Base-by-base conservation (phyloP, 257 asterid species). In the Fraxinus cuspidata region DNA sequence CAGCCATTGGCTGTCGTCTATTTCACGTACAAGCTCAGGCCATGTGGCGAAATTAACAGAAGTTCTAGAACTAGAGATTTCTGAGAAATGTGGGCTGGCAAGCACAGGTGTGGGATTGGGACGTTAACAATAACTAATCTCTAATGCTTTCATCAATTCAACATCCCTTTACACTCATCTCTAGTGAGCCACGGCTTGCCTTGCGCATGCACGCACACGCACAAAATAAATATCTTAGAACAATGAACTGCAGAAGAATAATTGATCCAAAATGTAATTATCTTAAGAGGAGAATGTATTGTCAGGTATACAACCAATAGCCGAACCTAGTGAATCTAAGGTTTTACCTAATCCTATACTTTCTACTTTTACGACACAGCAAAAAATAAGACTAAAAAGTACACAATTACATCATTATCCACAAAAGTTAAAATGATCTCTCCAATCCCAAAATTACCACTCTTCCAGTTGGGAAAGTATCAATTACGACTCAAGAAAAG, bases 381-480 rank as follows among this genome's bases (percentile, higher is more conserved):
- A 34, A 19, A 42, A 44, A 66, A 74, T 12, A 38, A 63, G 73
- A 29, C 56, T 12, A 4, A 60, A 19, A 64, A 23, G 29, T 25
- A 68, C 29, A 37, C 28, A 37, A 6, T 35, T 42, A 76, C 76
- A 32, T 53, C 34, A n/a, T 38, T 29, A 56, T 60, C 69, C 56
- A 29, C 10, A 53, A 25, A 79, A 60, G 75, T 32, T 73, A 71
- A 72, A 40, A 67, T 37, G 71, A 37, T 75, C 83, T 58, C 70
- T 78, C 69, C 65, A 77, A 77, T 70, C 71, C 67, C 88, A 89
- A 89, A 89, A 85, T 80, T 87, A 71, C 76, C 67, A 5, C 71
- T 8, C 44, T 80, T 16, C 76, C 42, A 23, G 65, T 65, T 72
- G 40, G 82, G 70, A 72, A 58, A 70, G 66, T 68, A 31, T 35